Evolutionary conservation across 495 filamentous ascomycete genomes (phyloP).

Genomic region (Umbilicaria muhlenbergii): DNA sequence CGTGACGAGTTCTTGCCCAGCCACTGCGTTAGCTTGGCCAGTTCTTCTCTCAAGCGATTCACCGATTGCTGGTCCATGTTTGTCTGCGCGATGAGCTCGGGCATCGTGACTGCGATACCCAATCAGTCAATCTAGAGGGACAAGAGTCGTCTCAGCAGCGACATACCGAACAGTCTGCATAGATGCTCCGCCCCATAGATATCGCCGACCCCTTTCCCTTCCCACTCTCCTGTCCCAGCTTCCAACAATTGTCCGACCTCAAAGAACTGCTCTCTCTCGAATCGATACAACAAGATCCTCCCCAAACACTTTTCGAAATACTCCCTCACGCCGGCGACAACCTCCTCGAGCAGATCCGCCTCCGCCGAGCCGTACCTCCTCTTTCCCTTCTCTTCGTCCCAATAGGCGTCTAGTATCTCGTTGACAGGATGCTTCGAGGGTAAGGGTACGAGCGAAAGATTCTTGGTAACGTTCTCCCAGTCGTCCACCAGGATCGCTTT

Average conservation of each 20-base stretch:
- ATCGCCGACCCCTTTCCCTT: slow-evolving; percentile 51
- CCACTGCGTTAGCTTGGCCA: slow-evolving; percentile 68
- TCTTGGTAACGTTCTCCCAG: slow-evolving; percentile 97
- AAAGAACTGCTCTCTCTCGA: slow-evolving; percentile 75
- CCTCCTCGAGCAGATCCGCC: slow-evolving; percentile 74
- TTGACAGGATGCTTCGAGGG: slow-evolving; percentile 61
- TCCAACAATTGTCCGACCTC: slow-evolving; percentile 51
- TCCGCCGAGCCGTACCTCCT: slow-evolving; percentile 50
- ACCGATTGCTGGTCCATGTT: slow-evolving; percentile 92
- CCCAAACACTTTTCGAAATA: slow-evolving; percentile 85
- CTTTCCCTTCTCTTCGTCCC: slow-evolving; percentile 48
- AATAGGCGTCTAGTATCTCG: slow-evolving; percentile 66
- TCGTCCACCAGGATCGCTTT: slow-evolving; percentile 90
- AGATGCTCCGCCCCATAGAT: slow-evolving; percentile 93
- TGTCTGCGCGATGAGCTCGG: slow-evolving; percentile 88
- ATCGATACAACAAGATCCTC: slow-evolving; percentile 77
- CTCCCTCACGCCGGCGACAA: slow-evolving; percentile 64
- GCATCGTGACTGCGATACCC: slow-evolving; percentile 57
- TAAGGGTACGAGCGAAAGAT: slow-evolving; percentile 67
- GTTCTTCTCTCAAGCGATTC: slow-evolving; percentile 71
- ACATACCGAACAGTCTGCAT: slow-evolving; percentile 69
- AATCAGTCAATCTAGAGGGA: not conserved
- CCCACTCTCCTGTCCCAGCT: slow-evolving; percentile 34
- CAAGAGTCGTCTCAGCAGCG: not conserved
- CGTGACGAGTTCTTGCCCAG: slow-evolving; percentile 52